These are phyloP conservation scores for Triticum dicoccoides DNA, from an alignment of 176 grass and related monocot genomes.

Conservation along the genomic window DNA sequence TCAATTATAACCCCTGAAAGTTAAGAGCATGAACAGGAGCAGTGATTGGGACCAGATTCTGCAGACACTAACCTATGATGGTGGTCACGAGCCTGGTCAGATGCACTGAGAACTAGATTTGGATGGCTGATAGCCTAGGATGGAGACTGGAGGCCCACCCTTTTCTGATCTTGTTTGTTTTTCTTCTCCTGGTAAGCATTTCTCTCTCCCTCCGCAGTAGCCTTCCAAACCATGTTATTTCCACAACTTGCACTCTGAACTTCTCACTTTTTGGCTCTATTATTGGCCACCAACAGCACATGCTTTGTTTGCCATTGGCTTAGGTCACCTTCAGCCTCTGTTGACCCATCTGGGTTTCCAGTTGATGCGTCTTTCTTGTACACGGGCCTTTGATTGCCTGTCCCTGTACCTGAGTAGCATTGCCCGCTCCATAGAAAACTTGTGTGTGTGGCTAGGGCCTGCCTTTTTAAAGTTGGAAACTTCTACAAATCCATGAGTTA, in stretches of 20 bases:
- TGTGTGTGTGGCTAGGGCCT: constrained; percentile 43
- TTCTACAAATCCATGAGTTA: constrained; percentile 46
- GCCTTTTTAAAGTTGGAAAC: constrained; percentile 40
- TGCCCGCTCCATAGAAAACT: constrained; percentile 48
- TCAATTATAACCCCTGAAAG: constrained; percentile 42
- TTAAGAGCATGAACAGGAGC: constrained; percentile 39
- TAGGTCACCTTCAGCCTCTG: constrained; percentile 32
- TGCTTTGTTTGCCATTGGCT: constrained; percentile 37
- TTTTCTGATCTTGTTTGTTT: constrained; percentile 29
- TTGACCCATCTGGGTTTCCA: constrained; percentile 47
- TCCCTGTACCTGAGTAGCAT: constrained; percentile 39
- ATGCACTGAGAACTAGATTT: constrained; percentile 55
- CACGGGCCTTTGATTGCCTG: constrained; percentile 38
- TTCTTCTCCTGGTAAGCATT: constrained; percentile 38
- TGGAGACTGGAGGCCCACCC: constrained; percentile 24
- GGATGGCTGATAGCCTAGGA: constrained; percentile 47
- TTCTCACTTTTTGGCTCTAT: constrained; percentile 39
- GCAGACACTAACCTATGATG: constrained; percentile 36
- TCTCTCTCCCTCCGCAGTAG: constrained; percentile 22
- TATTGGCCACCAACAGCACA: constrained; percentile 52
- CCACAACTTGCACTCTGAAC: no score
- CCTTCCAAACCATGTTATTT: no score
- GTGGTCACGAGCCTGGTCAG: constrained; percentile 33
- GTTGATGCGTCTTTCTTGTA: constrained; percentile 50
- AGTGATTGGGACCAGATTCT: constrained; percentile 57